Percentiles rank a stretch among this genome's conserved stretches.
Evolutionary conservation across 1,139 yeast genomes (phyloP).

Genomic region (Hyphopichia buzzinii): DNA sequence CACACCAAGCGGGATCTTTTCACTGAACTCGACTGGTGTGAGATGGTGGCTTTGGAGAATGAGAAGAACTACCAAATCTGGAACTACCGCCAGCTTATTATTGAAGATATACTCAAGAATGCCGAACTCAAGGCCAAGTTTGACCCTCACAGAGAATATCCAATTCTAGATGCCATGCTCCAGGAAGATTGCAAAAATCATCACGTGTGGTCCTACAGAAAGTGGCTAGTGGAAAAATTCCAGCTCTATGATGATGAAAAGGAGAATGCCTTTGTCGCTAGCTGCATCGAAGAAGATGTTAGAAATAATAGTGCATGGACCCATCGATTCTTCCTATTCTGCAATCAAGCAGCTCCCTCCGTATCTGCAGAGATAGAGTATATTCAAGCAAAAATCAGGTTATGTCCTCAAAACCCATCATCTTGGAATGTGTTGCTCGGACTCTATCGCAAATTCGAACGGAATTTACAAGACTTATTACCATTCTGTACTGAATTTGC

Average conservation of each 20-base stretch:
- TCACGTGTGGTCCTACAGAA: conserved; percentile 92
- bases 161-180: conserved; percentile 64
- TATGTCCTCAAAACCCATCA: conserved; percentile 82
- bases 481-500: conserved; percentile 44
- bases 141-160: conserved; percentile 54
- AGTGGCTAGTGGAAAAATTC: conserved; percentile 69
- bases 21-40: conserved; percentile 74
- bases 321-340: conserved; percentile 67
- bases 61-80: conserved; percentile 95
- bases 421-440: conserved; percentile 84
- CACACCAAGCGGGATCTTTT: conserved; percentile 35
- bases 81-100: conserved; percentile 77
- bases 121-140: conserved; percentile 20
- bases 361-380: conserved; percentile 36
- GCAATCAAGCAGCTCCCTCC: conserved; percentile 13
- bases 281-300: conserved; percentile 58
- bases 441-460: conserved; percentile 37
- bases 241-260: conserved; percentile 38
- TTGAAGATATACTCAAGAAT: conserved; percentile 31
- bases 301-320: conserved; percentile 95
- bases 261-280: conserved; percentile 57
- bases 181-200: conserved; percentile 84
- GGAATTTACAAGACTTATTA: conserved; percentile 35
- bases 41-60: conserved; percentile 66
- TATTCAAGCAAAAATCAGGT: conserved; percentile 42